A percentile compares a stretch with the other conserved stretches of the same genome.
Evolutionary conservation across 768 basidiomycete genomes (phyloP).

Genomic region (Xerocomellus amylosporus): DNA sequence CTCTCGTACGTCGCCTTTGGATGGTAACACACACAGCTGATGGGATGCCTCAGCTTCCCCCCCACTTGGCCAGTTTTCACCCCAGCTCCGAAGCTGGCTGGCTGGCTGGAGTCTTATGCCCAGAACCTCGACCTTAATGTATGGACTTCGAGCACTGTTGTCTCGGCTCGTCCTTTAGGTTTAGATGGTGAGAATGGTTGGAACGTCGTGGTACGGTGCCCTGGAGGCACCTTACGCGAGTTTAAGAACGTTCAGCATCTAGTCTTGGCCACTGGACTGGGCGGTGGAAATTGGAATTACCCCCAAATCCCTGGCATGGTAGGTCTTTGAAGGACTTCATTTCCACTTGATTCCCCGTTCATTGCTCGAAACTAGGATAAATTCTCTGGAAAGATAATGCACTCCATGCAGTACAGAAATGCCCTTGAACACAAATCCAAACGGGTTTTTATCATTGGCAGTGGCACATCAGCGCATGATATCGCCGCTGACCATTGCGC

Average conservation of each 20-base stretch:
- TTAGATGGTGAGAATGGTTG: slow-evolving; percentile 40
- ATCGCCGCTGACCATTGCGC: slow-evolving; percentile 3
- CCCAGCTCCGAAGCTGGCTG: slow-evolving; percentile 50
- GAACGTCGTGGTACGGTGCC: slow-evolving; percentile 38
- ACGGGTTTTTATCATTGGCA: slow-evolving; percentile 4
- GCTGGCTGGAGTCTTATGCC: slow-evolving; percentile 61
- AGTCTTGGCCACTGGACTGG: slow-evolving; percentile 52
- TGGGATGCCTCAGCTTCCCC: slow-evolving; percentile 41
- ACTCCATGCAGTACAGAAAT: slow-evolving; percentile 4
- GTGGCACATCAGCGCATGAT: slow-evolving; percentile 5
- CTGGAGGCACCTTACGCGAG: slow-evolving; percentile 28
- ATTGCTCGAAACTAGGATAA: background rate
- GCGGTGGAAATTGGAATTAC: slow-evolving; percentile 38
- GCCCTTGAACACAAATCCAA: slow-evolving; percentile 3
- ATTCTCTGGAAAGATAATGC: slow-evolving; percentile 3
- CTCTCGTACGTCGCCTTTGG: slow-evolving; percentile 36
- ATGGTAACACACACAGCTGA: background rate
- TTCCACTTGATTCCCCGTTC: background rate
- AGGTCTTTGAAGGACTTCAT: background rate
- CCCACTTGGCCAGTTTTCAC: slow-evolving; percentile 49
- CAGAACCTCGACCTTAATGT: slow-evolving; percentile 55
- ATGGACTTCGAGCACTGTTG: slow-evolving; percentile 50
- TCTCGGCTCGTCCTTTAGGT: slow-evolving; percentile 18
- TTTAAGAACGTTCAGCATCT: slow-evolving; percentile 43
- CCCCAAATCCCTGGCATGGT: slow-evolving; percentile 45